Evolutionary conservation across 2,329 filamentous ascomycete genomes (phyloP), one percentile per base, ranked within the genome.

Genomic region (Kalaharituber pfeilii): DNA sequence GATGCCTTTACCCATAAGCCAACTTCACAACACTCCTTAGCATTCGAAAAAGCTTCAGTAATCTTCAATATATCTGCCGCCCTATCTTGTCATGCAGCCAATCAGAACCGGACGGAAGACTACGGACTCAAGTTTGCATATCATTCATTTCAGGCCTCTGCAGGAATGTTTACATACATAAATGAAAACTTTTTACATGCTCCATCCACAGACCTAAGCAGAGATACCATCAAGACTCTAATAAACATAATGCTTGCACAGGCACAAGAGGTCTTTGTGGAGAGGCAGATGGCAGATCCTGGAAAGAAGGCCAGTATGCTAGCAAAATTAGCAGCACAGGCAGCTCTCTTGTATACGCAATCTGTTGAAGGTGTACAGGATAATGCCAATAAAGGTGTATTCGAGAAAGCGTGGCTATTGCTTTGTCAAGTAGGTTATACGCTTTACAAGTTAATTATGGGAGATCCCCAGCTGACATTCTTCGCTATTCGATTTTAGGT

Each of bases 141-240:
- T 67, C 89, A 98, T 69, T 95, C 88, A 20, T 96, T 96, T 71
- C 91, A 98, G 69, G 91, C 91, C 39, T 88, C 89, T 6, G 91
- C 91, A 8, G 91, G 91, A 71, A 98, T 98, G 91, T 98, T 96
- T 69, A 96, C 89, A 52, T 98, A 98, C 66, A 98, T 98, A 72
- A 98, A 98, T 69, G 91, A 98, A 71, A 98, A 98, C 71, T 98
- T 98, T 67, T 73, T 98, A 30, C 91, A 98, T 65, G 91, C 91
- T 1, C 91, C 93, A 0, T 95, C 88, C 7, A 88, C 86, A n/a
- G 91, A 98, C 66, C 71, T 98, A 49, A 96, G 88, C 67, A 75
- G 91, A 57, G 89, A 98, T 51, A 98, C 91, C 0, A 86, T 98
- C 65, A 95, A 95, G 71, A 87, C 86, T 0, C 70, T 98, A 60